Evolutionary conservation across 768 basidiomycete species (phyloP).

Genomic region (Auricularia sp.): DNA sequence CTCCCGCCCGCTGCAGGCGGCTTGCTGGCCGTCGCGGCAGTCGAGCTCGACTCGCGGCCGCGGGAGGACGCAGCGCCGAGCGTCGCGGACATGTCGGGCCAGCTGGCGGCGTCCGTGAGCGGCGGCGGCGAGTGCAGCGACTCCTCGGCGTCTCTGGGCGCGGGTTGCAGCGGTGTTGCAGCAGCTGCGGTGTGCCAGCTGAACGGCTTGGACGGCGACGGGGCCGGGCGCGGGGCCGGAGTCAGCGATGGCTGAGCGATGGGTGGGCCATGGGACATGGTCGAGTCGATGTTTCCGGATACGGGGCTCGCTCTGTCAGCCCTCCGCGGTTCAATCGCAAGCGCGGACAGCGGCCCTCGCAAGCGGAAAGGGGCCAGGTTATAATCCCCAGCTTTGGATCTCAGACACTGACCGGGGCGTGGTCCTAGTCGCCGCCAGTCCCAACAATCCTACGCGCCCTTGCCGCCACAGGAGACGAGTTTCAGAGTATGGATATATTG

Average conservation of each 20-base stretch:
- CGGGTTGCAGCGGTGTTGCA: background rate
- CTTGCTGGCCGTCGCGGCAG: background rate
- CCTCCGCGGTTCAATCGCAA: too few species aligned
- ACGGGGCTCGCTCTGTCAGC: too few species aligned
- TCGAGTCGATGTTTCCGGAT: too few species aligned
- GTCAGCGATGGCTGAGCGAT: background rate
- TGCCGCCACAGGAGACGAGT: background rate
- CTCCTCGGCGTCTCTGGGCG: background rate
- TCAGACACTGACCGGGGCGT: background rate
- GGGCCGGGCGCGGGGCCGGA: background rate
- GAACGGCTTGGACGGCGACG: background rate
- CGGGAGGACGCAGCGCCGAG: background rate
- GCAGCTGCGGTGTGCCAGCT: background rate
- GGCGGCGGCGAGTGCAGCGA: background rate
- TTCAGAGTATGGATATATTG: too few species aligned
- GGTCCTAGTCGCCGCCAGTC: background rate
- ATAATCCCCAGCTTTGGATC: background rate
- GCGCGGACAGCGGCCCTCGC: background rate
- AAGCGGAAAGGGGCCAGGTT: background rate
- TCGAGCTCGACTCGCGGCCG: background rate
- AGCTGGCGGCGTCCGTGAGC: slow-evolving; percentile 6
- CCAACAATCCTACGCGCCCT: background rate
- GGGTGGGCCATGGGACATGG: background rate
- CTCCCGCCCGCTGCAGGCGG: background rate
- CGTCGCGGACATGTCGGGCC: slow-evolving; percentile 5